Evolutionary conservation across 2,329 filamentous ascomycete species (phyloP).

Genomic region (Ascochyta rabiei): DNA sequence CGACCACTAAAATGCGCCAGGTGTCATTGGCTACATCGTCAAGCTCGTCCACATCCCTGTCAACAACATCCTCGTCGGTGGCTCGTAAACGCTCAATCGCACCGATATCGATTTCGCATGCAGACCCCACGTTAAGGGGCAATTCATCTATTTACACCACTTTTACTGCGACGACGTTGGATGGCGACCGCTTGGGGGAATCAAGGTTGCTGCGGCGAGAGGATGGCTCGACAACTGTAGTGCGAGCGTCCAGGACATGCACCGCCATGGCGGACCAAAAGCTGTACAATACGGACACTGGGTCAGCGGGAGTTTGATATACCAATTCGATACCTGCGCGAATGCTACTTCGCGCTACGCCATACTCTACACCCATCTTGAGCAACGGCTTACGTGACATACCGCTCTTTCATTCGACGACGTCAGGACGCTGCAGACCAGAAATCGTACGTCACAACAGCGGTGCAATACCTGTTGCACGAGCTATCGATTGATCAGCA

Average conservation of each 20-base stretch:
- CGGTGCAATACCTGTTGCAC: no score
- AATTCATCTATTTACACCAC: slow-evolving; percentile 24
- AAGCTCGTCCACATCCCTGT: slow-evolving; percentile 61
- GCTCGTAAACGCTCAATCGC: slow-evolving; percentile 37
- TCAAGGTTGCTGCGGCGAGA: neutral
- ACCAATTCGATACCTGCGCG: slow-evolving; percentile 34
- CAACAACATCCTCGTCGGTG: slow-evolving; percentile 60
- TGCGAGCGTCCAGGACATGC: slow-evolving; percentile 7
- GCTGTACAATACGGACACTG: slow-evolving; percentile 43
- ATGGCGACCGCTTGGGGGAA: neutral
- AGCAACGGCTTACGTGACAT: no score
- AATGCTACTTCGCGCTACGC: slow-evolving; percentile 2
- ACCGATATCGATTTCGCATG: slow-evolving; percentile 16
- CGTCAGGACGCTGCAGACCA: no score
- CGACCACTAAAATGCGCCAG: slow-evolving; percentile 10
- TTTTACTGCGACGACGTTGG: slow-evolving; percentile 6
- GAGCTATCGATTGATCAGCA: neutral
- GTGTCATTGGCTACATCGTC: slow-evolving; percentile 59
- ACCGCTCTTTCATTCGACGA: no score
- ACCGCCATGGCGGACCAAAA: slow-evolving; percentile 18
- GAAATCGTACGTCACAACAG: no score
- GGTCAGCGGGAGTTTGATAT: slow-evolving; percentile 47
- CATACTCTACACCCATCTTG: neutral
- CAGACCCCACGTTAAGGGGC: slow-evolving; percentile 12
- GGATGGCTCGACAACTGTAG: neutral